Evolutionary conservation across 768 basidiomycete genomes (phyloP).

Genomic region (Neoboletus subvelutipes): DNA sequence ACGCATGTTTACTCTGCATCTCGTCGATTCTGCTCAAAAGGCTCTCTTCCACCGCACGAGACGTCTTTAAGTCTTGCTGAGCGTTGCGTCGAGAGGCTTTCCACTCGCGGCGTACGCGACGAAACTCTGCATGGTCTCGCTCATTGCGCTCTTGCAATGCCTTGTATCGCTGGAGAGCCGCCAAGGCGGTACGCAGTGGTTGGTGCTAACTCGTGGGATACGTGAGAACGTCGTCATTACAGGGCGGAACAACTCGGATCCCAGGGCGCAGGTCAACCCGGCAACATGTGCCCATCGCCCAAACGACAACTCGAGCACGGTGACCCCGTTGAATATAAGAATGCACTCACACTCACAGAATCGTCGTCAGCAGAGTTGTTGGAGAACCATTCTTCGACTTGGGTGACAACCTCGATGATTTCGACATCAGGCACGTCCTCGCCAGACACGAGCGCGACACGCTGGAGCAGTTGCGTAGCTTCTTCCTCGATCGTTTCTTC

Average conservation of each 20-base stretch:
- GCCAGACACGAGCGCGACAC: slow-evolving; percentile 35
- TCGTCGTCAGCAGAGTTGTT: slow-evolving; percentile 41
- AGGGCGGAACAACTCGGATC: slow-evolving; percentile 24
- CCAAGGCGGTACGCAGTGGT: slow-evolving; percentile 32
- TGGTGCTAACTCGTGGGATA: slow-evolving; percentile 29
- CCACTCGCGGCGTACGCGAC: slow-evolving; percentile 33
- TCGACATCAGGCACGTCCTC: slow-evolving; percentile 34
- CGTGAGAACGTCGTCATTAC: slow-evolving; percentile 19
- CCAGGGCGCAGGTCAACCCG: slow-evolving; percentile 6
- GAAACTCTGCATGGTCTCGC: slow-evolving; percentile 33
- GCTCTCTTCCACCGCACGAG: slow-evolving; percentile 37
- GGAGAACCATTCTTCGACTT: slow-evolving; percentile 53
- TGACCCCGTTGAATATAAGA: slow-evolving; percentile 4
- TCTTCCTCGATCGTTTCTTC: slow-evolving; percentile 44
- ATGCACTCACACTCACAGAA: slow-evolving; percentile 25
- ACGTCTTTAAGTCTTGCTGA: slow-evolving; percentile 35
- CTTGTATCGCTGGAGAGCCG: slow-evolving; percentile 41
- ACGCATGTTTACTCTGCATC: slow-evolving; percentile 30
- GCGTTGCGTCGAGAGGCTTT: slow-evolving; percentile 28
- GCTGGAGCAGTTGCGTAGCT: slow-evolving; percentile 36
- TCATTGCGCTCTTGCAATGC: slow-evolving; percentile 35
- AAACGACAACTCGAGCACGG: background rate
- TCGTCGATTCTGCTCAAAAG: slow-evolving; percentile 33
- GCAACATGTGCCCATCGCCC: background rate
- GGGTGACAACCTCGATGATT: slow-evolving; percentile 40